phyloP scores from a whole-genome alignment of 1,284 basidiomycete genomes.

The Phaffia rhodozyma region DNA sequence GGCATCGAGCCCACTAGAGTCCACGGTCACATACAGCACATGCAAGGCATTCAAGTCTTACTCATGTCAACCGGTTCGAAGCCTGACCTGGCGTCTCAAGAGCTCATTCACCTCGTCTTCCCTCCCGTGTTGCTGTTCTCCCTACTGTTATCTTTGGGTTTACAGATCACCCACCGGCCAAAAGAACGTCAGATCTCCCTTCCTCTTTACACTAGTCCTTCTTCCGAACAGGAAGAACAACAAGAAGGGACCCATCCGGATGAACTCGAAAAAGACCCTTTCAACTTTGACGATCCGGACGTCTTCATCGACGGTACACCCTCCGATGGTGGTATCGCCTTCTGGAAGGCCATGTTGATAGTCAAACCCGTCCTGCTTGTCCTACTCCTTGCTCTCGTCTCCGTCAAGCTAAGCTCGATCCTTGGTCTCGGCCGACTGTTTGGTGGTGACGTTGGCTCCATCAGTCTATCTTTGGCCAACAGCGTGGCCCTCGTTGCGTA shows the following conservation, averaged over 20 bases:
- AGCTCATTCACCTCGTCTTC: neutral
- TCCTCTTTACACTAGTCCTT: neutral
- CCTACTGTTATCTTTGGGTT: constrained; percentile 6
- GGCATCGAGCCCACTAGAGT: too few species aligned
- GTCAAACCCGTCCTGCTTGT: constrained; percentile 43
- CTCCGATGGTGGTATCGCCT: constrained; percentile 44
- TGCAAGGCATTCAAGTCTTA: too few species aligned
- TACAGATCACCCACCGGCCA: neutral
- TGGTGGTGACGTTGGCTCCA: constrained; percentile 17
- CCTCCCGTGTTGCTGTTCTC: neutral
- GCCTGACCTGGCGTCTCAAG: too few species aligned
- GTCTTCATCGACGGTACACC: constrained; percentile 63
- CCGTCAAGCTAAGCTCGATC: constrained; percentile 48
- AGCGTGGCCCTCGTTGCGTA: constrained; percentile 24
- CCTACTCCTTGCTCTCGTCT: constrained; percentile 40
- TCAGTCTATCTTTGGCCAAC: constrained; percentile 15
- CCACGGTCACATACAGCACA: too few species aligned
- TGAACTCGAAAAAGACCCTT: constrained; percentile 45
- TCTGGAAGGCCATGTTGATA: constrained; percentile 43
- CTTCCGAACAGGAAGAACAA: neutral
- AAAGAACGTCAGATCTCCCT: neutral
- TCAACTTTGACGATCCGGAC: constrained; percentile 58
- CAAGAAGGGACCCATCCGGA: neutral
- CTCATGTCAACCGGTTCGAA: too few species aligned
- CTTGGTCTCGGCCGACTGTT: constrained; percentile 35